These are phyloP conservation scores for Russula emetica DNA, from an alignment of 768 basidiomycete species.

Conservation along the genomic window DNA sequence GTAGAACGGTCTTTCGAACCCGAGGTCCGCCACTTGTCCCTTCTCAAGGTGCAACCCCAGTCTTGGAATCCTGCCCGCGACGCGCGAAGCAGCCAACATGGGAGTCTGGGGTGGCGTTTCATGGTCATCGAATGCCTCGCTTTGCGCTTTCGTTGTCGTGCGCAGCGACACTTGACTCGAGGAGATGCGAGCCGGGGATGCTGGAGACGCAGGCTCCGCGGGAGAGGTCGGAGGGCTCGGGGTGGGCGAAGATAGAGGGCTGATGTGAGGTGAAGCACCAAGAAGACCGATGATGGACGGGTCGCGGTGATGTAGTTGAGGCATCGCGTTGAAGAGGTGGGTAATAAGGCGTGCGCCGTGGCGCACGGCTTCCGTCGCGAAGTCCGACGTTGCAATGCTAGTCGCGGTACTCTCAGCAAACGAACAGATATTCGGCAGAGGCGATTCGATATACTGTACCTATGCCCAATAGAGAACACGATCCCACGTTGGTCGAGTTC, in stretches of 20 bases:
- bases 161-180: slow-evolving; percentile 17
- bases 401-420: slow-evolving; percentile 10
- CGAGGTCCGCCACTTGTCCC: slow-evolving; percentile 43
- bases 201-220: slow-evolving; percentile 23
- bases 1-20: slow-evolving; percentile 73
- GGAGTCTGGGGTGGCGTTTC: slow-evolving; percentile 56
- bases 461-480: slow-evolving; percentile 85
- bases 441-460: slow-evolving; percentile 40
- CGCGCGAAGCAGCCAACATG: slow-evolving; percentile 27
- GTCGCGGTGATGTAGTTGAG: slow-evolving; percentile 83
- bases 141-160: slow-evolving; percentile 27
- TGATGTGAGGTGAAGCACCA: slow-evolving; percentile 66
- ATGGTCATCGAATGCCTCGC: slow-evolving; percentile 58
- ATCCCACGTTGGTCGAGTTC: slow-evolving; percentile 62
- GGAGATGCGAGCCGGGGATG: slow-evolving; percentile 11
- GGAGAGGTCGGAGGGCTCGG: slow-evolving; percentile 30
- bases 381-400: slow-evolving; percentile 70
- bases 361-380: slow-evolving; percentile 65
- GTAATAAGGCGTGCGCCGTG: slow-evolving; percentile 83
- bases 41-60: slow-evolving; percentile 42
- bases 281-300: slow-evolving; percentile 88
- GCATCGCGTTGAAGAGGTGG: slow-evolving; percentile 93
- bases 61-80: slow-evolving; percentile 10
- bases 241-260: slow-evolving; percentile 39
- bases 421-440: background rate